Conservation (phyloP, 176 grass and related monocot genomes). For the Musa beccarii region DNA sequence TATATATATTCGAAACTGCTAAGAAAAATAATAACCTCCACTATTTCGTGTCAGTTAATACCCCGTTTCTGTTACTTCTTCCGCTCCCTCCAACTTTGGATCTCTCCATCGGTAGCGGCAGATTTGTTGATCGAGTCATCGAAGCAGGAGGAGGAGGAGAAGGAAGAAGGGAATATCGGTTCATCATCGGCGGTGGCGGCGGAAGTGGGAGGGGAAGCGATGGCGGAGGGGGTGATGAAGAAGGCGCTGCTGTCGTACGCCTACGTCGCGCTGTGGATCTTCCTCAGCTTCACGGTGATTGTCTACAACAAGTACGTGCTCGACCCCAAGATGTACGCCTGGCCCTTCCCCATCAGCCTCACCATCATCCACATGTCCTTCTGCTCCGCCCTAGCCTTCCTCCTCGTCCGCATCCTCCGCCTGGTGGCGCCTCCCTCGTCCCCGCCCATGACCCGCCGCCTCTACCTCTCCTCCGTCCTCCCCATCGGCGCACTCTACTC, state of each 20-base stretch:
- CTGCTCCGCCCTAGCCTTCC: constrained; percentile 70
- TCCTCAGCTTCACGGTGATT: constrained; percentile 89
- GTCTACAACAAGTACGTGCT: constrained; percentile 99
- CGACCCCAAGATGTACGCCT: constrained; percentile 96
- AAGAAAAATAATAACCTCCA: no score
- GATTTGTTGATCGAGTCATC: not conserved
- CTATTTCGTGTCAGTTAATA: no score
- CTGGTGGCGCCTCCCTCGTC: constrained; percentile 57
- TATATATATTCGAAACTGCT: no score
- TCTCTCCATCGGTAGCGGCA: not conserved
- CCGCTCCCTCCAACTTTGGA: not conserved
- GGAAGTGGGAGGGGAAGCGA: constrained; percentile 2
- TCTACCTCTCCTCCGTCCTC: constrained; percentile 59
- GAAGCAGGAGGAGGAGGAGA: not conserved
- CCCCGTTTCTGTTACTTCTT: not conserved
- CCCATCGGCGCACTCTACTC: constrained; percentile 95
- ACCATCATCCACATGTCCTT: constrained; percentile 98
- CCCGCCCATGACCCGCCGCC: constrained; percentile 58
- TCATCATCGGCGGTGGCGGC: not conserved
- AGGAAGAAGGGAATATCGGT: not conserved
- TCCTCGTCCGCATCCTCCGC: constrained; percentile 69
- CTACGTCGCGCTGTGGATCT: constrained; percentile 94
- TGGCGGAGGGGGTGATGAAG: constrained; percentile 64
- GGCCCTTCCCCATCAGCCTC: constrained; percentile 94
- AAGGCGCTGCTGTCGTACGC: constrained; percentile 86